phyloP scores from a whole-genome alignment of 202 grass and related monocot species.

The Alloteropsis angusta region DNA sequence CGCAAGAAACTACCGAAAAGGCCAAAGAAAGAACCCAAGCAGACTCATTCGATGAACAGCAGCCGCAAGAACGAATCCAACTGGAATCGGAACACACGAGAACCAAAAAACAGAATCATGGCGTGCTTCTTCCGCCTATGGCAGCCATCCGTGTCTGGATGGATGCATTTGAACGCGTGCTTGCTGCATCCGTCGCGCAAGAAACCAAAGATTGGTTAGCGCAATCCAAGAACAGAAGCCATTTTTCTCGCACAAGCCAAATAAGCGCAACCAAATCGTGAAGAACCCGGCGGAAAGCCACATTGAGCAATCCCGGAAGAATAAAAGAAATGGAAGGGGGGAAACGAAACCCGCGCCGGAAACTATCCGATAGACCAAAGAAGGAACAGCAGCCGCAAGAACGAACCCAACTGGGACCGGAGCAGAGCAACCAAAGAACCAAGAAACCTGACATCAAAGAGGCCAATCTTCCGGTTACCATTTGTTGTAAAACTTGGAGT shows the following conservation, averaged over 20 bases:
- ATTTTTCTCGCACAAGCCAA: background rate
- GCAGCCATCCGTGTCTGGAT: conserved; percentile 48
- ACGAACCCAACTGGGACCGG: no score
- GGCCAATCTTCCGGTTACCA: conserved; percentile 29
- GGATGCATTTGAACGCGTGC: conserved; percentile 65
- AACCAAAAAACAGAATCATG: conserved; percentile 31
- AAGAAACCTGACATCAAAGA: no score
- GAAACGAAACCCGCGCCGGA: no score
- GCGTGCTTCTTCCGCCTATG: conserved; percentile 75
- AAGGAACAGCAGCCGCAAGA: no score
- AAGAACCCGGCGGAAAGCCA: background rate
- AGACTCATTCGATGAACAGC: background rate
- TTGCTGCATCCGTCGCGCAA: conserved; percentile 51
- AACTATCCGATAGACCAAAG: no score
- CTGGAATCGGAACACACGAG: background rate
- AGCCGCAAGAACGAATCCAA: background rate
- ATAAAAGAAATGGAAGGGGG: background rate
- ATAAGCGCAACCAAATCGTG: background rate
- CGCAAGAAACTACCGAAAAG: background rate
- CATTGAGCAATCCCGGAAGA: no score
- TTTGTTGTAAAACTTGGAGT: conserved; percentile 80
- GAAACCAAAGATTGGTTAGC: conserved; percentile 9
- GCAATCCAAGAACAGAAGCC: background rate
- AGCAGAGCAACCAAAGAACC: no score
- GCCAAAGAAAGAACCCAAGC: background rate